Percentiles rank a stretch among this genome's conserved stretches.
Evolutionary conservation across 192 early-diverging fungal species (phyloP).

Genomic region (Umbelopsis vinacea): DNA sequence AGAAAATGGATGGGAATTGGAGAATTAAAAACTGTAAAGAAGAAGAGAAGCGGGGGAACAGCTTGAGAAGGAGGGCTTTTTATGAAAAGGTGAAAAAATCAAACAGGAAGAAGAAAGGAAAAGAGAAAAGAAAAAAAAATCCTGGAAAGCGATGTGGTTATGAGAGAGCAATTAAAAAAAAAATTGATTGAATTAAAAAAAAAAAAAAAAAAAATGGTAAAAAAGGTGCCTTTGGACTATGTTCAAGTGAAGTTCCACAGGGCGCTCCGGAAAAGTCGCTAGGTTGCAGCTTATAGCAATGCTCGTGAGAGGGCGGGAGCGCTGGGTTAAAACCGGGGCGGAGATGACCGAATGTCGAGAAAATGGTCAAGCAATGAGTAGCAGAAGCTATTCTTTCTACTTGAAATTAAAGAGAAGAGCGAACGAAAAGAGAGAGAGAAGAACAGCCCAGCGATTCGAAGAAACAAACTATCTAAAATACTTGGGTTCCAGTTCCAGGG

Average conservation of each 20-base stretch:
- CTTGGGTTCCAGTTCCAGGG: background rate
- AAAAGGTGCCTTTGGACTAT: constrained; percentile 2
- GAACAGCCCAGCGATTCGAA: background rate
- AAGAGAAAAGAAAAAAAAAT: too few species aligned
- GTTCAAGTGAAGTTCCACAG: constrained; percentile 19
- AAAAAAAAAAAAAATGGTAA: background rate
- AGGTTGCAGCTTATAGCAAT: constrained; percentile 17
- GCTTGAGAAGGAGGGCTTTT: background rate
- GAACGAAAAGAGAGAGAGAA: background rate
- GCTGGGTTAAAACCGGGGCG: constrained; percentile 16
- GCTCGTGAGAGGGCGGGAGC: constrained; percentile 25
- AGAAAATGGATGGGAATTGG: constrained; percentile 6
- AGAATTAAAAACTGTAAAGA: background rate
- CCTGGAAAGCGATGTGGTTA: too few species aligned
- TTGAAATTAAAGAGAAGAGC: background rate
- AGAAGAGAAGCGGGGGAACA: background rate
- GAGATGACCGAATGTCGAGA: constrained; percentile 14
- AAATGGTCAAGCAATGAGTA: background rate
- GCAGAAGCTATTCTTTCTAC: background rate
- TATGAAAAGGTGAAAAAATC: background rate
- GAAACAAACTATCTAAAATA: background rate
- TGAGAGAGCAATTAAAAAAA: too few species aligned
- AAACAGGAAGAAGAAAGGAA: background rate
- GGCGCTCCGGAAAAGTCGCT: constrained; percentile 20
- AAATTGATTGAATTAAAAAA: constrained; percentile 1